Percentiles rank a stretch among this genome's conserved stretches.
Evolutionary conservation across 768 basidiomycete species (phyloP).

Genomic region (Suillus luteus): DNA sequence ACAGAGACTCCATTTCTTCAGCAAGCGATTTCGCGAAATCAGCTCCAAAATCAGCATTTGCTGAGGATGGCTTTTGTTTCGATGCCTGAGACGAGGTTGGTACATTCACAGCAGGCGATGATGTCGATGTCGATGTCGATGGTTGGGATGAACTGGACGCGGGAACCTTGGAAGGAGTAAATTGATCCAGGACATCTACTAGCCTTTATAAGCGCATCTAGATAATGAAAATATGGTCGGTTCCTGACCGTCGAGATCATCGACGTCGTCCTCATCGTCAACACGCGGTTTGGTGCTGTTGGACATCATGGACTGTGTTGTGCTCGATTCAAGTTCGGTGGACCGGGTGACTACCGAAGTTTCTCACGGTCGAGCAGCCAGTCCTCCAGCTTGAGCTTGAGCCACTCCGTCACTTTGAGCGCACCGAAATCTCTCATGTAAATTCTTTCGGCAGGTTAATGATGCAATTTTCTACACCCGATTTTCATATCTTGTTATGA

Average conservation of each 20-base stretch:
- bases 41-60: slow-evolving; percentile 20
- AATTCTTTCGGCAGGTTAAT: too few species aligned
- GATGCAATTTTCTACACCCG: too few species aligned
- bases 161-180: slow-evolving; percentile 28
- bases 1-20: slow-evolving; percentile 45
- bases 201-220: slow-evolving; percentile 15
- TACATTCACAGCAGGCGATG: slow-evolving; percentile 20
- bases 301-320: slow-evolving; percentile 18
- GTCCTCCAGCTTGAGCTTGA: too few species aligned
- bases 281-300: slow-evolving; percentile 21
- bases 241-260: slow-evolving; percentile 44
- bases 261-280: slow-evolving; percentile 41
- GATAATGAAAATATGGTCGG: slow-evolving; percentile 2
- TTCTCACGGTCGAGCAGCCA: background rate
- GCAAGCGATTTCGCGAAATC: slow-evolving; percentile 45
- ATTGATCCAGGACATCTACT: slow-evolving; percentile 53
- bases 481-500: too few species aligned
- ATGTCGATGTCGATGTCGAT: slow-evolving; percentile 6
- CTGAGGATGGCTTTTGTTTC: slow-evolving; percentile 9
- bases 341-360: background rate
- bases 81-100: slow-evolving; percentile 23
- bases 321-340: background rate
- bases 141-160: slow-evolving; percentile 15
- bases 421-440: too few species aligned
- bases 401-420: too few species aligned